These are phyloP conservation scores for Isatis lusitanica DNA, from an alignment of 441 rosid species.

Conservation along the genomic window DNA sequence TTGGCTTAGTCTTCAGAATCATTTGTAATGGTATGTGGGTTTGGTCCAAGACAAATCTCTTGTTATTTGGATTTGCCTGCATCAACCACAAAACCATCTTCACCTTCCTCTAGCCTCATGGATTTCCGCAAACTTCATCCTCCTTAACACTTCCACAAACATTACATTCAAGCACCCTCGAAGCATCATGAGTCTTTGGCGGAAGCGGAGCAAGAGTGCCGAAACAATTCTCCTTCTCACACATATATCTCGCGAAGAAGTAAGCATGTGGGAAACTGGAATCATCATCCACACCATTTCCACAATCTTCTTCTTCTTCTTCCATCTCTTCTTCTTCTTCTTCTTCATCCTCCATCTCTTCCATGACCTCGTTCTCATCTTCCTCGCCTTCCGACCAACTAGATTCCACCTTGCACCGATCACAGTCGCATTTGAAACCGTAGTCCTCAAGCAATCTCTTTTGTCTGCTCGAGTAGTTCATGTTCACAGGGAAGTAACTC, in stretches of 20 bases:
- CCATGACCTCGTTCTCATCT: slow-evolving; percentile 33
- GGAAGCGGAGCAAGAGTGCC: slow-evolving; percentile 83
- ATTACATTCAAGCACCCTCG: slow-evolving; percentile 76
- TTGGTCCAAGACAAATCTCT: too few relatives aligned
- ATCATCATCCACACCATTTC: slow-evolving; percentile 26
- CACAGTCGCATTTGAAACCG: slow-evolving; percentile 73
- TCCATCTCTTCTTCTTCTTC: slow-evolving; percentile 43
- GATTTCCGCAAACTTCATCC: slow-evolving; percentile 40
- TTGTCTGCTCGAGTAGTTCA: slow-evolving; percentile 53
- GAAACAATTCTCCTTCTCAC: slow-evolving; percentile 58
- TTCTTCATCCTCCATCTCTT: slow-evolving; percentile 41
- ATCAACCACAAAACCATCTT: too few relatives aligned
- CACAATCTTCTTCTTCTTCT: slow-evolving; percentile 11
- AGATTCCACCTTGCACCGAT: slow-evolving; percentile 83
- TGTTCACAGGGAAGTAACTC: slow-evolving; percentile 88
- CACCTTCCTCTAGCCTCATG: neutral
- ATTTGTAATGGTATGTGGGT: too few relatives aligned
- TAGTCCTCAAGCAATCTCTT: slow-evolving; percentile 70
- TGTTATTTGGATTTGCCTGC: too few relatives aligned
- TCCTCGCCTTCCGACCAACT: slow-evolving; percentile 78
- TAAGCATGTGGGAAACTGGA: slow-evolving; percentile 74
- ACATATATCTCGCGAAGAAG: slow-evolving; percentile 78
- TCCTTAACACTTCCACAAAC: slow-evolving; percentile 67
- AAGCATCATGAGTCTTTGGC: slow-evolving; percentile 34
- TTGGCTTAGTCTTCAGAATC: too few relatives aligned